A percentile compares a stretch with the other conserved stretches of the same genome.
Conservation (phyloP, 495 filamentous ascomycete species). For the Penicillium canescens region DNA sequence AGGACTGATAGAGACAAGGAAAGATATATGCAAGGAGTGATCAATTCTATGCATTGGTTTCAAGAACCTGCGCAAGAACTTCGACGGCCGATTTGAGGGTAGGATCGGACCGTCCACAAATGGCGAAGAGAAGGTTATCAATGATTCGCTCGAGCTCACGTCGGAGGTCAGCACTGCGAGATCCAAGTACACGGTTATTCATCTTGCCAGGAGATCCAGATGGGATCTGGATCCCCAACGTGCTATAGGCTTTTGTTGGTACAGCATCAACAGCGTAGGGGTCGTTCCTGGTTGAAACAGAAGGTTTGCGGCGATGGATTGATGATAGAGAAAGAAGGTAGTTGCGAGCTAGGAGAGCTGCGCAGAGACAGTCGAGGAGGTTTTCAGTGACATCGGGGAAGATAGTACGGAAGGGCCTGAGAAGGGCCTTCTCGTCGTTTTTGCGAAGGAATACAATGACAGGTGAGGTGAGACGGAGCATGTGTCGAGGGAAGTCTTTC, state of each 20-base stretch:
- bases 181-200: slow-evolving; percentile 32
- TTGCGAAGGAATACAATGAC: slow-evolving; percentile 44
- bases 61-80: slow-evolving; percentile 44
- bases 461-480: slow-evolving; percentile 47
- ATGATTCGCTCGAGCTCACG: slow-evolving; percentile 41
- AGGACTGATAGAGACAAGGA: slow-evolving; percentile 6
- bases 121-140: slow-evolving; percentile 42
- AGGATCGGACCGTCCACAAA: slow-evolving; percentile 37
- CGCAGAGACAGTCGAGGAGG: slow-evolving; percentile 63
- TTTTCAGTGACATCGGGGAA: slow-evolving; percentile 57
- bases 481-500: slow-evolving; percentile 43
- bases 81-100: slow-evolving; percentile 43
- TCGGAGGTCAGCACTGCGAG: slow-evolving; percentile 34
- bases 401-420: slow-evolving; percentile 54
- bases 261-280: slow-evolving; percentile 32
- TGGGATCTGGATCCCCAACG: slow-evolving; percentile 34
- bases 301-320: slow-evolving; percentile 25
- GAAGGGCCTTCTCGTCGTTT: slow-evolving; percentile 37
- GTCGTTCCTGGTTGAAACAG: slow-evolving; percentile 18
- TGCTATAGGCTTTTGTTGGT: slow-evolving; percentile 38
- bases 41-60: slow-evolving; percentile 30
- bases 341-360: slow-evolving; percentile 62
- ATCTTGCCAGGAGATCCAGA: slow-evolving; percentile 28
- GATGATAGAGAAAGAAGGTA: slow-evolving; percentile 49
- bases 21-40: slow-evolving; percentile 4